phyloP scores from a whole-genome alignment of 148 eudicot genomes.

The Rhododendron ovatum region DNA sequence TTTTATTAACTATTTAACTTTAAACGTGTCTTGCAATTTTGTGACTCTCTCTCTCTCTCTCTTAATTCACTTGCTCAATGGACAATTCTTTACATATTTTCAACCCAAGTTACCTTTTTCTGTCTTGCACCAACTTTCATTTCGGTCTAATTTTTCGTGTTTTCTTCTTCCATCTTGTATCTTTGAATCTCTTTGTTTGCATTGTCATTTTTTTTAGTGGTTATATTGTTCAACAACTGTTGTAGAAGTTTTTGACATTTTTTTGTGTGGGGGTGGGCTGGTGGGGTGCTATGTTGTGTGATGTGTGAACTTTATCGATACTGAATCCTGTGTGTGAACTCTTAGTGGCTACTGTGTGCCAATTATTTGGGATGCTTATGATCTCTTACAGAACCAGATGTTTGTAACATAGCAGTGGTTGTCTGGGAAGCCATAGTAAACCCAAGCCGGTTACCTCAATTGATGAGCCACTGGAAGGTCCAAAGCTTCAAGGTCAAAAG shows the following conservation, averaged over 20 bases:
- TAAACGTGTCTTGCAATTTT: neutral
- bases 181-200: neutral
- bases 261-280: neutral
- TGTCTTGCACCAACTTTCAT: neutral
- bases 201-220: neutral
- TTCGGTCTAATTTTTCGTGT: neutral
- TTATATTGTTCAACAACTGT: neutral
- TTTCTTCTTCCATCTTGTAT: neutral
- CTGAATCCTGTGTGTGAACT: neutral
- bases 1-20: neutral
- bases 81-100: neutral
- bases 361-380: slow-evolving; percentile 8
- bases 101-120: neutral
- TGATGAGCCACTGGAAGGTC: slow-evolving; percentile 33
- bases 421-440: slow-evolving; percentile 55
- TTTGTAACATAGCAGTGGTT: slow-evolving; percentile 90
- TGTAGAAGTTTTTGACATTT: neutral
- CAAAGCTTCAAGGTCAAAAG: slow-evolving; percentile 19
- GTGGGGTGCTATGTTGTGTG: neutral
- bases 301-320: neutral
- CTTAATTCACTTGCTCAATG: neutral
- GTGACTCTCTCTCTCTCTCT: neutral
- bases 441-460: slow-evolving; percentile 25
- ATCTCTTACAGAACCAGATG: slow-evolving; percentile 40
- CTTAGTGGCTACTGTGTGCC: neutral